Base-by-base conservation (phyloP, 768 basidiomycete genomes). In the Suillus lakei region DNA sequence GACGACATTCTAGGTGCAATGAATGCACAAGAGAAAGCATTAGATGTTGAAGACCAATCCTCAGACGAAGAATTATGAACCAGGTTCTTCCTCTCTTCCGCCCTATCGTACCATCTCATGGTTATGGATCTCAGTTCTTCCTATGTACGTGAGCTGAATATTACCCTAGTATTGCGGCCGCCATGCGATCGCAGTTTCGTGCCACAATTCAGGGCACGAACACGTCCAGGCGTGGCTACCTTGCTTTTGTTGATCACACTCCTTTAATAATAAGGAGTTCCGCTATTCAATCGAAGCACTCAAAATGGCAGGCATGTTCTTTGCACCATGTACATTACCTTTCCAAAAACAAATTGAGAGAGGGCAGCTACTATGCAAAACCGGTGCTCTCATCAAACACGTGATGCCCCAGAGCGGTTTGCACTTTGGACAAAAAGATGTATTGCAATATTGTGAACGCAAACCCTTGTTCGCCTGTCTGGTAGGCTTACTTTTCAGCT, bases 1-100 rank as follows among this genome's bases (percentile, higher is more conserved):
- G 91, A 92, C 68, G 93, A 95, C 73, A 75, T 95, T 54, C 80
- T 93, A 26, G 93, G 91, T 38, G 92, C 92, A 38, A 93, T 95
- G 89, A 90, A 86, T 44, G 93, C 92, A 1, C 86, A 92, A 72
- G 88, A 89, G 72, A 79, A 80, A 64, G 82, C 81, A 44, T 85
- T 85, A 64, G 84, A 85, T 62, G 80, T 76, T 5, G 83, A 85
- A 34, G 88, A 86, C 60, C 72, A 80, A 18, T 74, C 81, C 50
- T 88, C 85, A 62, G 88, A 90, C 73, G 90, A 91, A 61, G 89
- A 91, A 64, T 87, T 89, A 66, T 85, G 76, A 80, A 64, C 36
- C 44, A 41, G 23, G 18, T 38, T 23, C 51, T 39, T 30, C 36
- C 56, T 54, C 53, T 28, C 2, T 58, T 26, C 26, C 18, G 58